Conservation (phyloP, 2,329 filamentous ascomycete genomes). For the Triangularia setosa region DNA sequence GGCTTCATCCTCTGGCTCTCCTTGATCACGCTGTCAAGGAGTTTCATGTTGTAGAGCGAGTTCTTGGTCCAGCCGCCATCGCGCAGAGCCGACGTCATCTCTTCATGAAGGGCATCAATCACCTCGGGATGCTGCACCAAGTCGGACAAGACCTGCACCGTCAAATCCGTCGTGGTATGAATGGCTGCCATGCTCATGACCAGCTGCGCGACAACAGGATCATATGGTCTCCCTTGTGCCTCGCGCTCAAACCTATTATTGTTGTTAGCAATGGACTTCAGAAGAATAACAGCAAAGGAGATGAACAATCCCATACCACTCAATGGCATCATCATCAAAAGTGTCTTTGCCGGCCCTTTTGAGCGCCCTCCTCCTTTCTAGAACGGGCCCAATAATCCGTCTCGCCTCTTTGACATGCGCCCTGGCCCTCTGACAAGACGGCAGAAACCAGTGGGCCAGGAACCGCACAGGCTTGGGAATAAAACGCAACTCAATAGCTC, state of each 20-base stretch:
- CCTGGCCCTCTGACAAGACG: slow-evolving; percentile 37
- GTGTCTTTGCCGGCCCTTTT: slow-evolving; percentile 28
- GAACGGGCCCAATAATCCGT: slow-evolving; percentile 30
- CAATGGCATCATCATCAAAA: slow-evolving; percentile 36
- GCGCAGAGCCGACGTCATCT: slow-evolving; percentile 35
- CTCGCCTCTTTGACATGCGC: slow-evolving; percentile 30
- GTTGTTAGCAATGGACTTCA: not conserved
- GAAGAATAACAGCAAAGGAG: not conserved
- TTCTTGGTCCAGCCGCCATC: slow-evolving; percentile 36
- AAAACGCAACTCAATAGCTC: slow-evolving; percentile 36
- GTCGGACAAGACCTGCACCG: slow-evolving; percentile 38
- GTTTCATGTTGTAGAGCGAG: slow-evolving; percentile 35
- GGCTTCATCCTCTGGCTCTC: slow-evolving; percentile 36
- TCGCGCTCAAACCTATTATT: slow-evolving; percentile 33
- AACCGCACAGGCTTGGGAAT: slow-evolving; percentile 39
- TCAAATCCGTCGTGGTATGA: slow-evolving; percentile 38
- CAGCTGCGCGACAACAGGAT: slow-evolving; percentile 35
- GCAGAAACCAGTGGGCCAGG: slow-evolving; percentile 43
- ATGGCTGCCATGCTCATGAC: slow-evolving; percentile 38
- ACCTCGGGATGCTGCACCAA: slow-evolving; percentile 38
- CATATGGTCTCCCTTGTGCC: slow-evolving; percentile 30
- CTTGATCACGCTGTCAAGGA: slow-evolving; percentile 41
- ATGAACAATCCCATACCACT: slow-evolving; percentile 34
- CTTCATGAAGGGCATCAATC: slow-evolving; percentile 38
- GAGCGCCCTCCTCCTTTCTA: slow-evolving; percentile 25